Conservation (phyloP, 2,329 filamentous ascomycete species). For the Chaetomium sp. region DNA sequence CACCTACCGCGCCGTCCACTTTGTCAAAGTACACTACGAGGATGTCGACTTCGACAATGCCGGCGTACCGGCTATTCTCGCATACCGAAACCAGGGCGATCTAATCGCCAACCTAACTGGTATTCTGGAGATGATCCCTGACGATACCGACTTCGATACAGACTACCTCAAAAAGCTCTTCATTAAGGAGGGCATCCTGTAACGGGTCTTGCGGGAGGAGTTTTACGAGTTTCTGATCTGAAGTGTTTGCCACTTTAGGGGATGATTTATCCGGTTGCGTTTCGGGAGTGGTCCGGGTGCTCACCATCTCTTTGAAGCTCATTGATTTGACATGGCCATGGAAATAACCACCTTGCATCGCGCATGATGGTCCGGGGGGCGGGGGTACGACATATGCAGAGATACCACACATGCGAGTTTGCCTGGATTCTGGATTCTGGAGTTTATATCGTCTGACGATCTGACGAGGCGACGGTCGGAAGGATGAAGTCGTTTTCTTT, state of each 20-base stretch:
- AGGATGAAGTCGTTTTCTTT: background rate
- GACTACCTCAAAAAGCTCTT: constrained; percentile 57
- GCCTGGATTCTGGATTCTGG: background rate
- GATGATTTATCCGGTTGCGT: background rate
- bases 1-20: constrained; percentile 71
- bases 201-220: background rate
- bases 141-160: constrained; percentile 61
- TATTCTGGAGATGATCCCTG: constrained; percentile 81
- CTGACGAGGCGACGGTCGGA: background rate
- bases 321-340: background rate
- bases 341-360: background rate
- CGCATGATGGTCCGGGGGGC: constrained; percentile 3
- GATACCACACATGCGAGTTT: constrained; percentile 18
- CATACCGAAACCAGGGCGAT: constrained; percentile 84
- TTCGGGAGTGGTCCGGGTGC: background rate
- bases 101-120: constrained; percentile 89
- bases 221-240: background rate
- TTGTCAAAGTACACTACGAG: constrained; percentile 86
- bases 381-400: constrained; percentile 12
- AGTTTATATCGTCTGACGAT: constrained; percentile 4
- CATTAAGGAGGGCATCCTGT: constrained; percentile 54
- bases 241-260: background rate
- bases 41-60: constrained; percentile 94
- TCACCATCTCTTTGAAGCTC: background rate
- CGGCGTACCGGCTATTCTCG: constrained; percentile 82